Evolutionary conservation across 2,329 filamentous ascomycete genomes (phyloP), one percentile per base, ranked within the genome.

Genomic region (Colletotrichum paranaense): DNA sequence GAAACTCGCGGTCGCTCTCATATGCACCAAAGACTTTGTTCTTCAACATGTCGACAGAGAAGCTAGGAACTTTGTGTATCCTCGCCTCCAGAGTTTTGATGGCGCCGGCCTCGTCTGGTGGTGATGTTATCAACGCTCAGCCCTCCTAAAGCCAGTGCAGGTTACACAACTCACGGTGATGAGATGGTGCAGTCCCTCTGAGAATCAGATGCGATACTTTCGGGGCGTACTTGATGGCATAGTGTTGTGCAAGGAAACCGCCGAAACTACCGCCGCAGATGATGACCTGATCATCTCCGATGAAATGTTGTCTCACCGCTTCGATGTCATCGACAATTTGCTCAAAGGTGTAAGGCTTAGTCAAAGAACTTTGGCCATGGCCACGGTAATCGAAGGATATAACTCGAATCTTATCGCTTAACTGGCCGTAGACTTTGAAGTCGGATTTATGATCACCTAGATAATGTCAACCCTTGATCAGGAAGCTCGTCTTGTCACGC

Each of bases 181-280:
- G 82, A 69, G 82, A 81, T 5, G 82, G 76, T 1, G 82, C 82
- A 1, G 82, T 83, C 3, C 82, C 83, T 11, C 83, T 75, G 4
- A 84, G 76, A 28, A 84, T 79, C 58, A 84, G 64, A 62, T 81
- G 76, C 6, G 78, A 78, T 1, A 84, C 78, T 2, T 77, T 70
- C 0, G 77, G 42, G 1, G 80, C 75, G 62, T 84, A 83, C 35
- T 80, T 79, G 67, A 84, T 83, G 14, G 82, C 81, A 70, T 84
- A 84, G 5, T 82, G 80, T 71, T 82, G 80, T 0, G 83, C 83
- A 5, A 84, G 74, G 49, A 81, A 84, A 0, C 82, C 83, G 11
- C 83, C 82, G 57, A 84, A 84, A 68, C 82, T 83, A 2, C 83
- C 83, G 9, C 82, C 82, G 16, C 80, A 81, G 26, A 84, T 78